Evolutionary conservation across 192 early-diverging fungal species (phyloP), one percentile per base, ranked within the genome.

Genomic region (Dimargaris verticillata): DNA sequence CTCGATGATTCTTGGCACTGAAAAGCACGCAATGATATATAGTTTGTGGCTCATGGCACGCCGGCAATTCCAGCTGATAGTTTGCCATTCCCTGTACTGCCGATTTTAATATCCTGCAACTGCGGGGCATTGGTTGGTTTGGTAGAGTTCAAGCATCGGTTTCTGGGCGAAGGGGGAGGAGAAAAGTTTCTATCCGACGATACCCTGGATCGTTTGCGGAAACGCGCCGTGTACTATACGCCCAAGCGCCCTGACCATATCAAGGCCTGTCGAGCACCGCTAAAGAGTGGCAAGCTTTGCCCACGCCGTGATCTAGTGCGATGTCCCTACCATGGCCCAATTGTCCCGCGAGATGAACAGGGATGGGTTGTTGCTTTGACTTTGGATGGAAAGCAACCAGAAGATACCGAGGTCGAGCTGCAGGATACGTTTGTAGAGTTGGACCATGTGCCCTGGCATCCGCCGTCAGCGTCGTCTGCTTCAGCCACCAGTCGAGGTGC

Each of bases 251-350:
- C 68, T 15, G 45, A 68, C 46, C 65, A 70, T 43, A 74, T 83
- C 43, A 79, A 75, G 75, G 79, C 79, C 2, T 86, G 84, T 52
- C 72, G 80, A 13, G 78, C 74, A 18, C 82, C 84, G 18, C 63
- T 86, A 44, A 73, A 69, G 22, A 79, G 71, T 60, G 82, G 84
- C 10, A 66, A 68, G 44, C 69, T 86, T 24, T 86, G 84, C 55
- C 76, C 76, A 26, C 67, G 84, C 12, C 72, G 78, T 20, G 84
- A 86, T 60, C 63, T 86, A 42, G 72, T 80, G 2, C 78, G 74
- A 25, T 86, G 84, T 61, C 84, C 84, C 10, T 80, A 79, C 45
- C 84, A 86, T 63, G 84, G 84, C 0, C 61, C 47, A 15, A 70
- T 83, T 18, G 65, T 84, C 22, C 77, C 80, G 0, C 76, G 84